Conservation (phyloP, 2,329 filamentous ascomycete species). For the Raffaelea deltoideospora region DNA sequence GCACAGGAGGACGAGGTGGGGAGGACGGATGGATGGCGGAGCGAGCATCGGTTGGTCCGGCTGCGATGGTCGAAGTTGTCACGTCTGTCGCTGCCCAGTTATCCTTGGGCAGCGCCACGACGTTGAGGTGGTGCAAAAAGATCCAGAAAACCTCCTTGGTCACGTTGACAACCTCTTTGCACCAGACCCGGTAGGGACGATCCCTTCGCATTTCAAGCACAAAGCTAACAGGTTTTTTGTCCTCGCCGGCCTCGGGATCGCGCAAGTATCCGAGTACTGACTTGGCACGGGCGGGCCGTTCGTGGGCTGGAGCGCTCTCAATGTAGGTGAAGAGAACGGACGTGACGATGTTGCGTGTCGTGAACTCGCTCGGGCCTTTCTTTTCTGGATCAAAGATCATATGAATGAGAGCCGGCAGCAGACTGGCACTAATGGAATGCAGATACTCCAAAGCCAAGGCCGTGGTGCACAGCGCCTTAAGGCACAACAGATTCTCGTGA, state of each 20-base stretch:
- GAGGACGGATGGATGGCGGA: too few relatives aligned
- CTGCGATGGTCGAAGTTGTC: background rate
- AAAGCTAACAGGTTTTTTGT: constrained; percentile 65
- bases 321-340: constrained; percentile 84
- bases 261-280: constrained; percentile 67
- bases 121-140: constrained; percentile 86
- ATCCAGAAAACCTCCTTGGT: constrained; percentile 99
- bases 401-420: constrained; percentile 73
- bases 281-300: constrained; percentile 52
- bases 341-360: constrained; percentile 78
- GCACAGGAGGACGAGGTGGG: too few relatives aligned
- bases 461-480: constrained; percentile 90
- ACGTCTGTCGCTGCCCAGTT: background rate
- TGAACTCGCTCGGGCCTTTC: constrained; percentile 94
- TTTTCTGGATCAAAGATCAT: constrained; percentile 97
- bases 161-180: constrained; percentile 79
- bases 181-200: constrained; percentile 85
- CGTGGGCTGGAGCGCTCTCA: constrained; percentile 43
- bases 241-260: constrained; percentile 63
- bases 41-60: too few relatives aligned
- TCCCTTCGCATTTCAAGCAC: constrained; percentile 79
- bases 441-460: constrained; percentile 73
- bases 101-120: constrained; percentile 47
- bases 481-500: constrained; percentile 80
- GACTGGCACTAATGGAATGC: constrained; percentile 57